These are phyloP conservation scores for Pyrenula aspistea DNA, from an alignment of 495 filamentous ascomycete genomes.

Conservation along the genomic window DNA sequence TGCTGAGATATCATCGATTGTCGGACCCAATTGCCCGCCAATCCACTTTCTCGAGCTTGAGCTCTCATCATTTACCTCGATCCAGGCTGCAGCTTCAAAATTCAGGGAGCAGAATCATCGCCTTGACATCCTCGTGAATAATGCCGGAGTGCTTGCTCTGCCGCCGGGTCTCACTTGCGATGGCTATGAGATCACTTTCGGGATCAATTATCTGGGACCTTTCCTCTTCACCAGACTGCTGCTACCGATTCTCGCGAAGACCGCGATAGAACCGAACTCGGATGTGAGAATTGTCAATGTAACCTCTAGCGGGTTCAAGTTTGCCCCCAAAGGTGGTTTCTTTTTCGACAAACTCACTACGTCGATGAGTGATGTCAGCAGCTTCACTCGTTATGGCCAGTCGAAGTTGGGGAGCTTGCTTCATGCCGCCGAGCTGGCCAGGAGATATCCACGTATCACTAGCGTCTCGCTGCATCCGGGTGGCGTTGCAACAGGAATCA, in stretches of 20 bases:
- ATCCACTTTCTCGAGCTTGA: conserved; percentile 31
- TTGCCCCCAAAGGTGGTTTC: background rate
- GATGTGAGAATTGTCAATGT: conserved; percentile 26
- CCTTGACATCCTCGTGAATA: conserved; percentile 39
- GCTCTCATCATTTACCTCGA: conserved; percentile 23
- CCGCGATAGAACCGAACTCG: conserved; percentile 23
- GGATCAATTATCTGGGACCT: conserved; percentile 59
- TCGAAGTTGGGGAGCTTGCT: conserved; percentile 48
- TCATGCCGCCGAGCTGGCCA: conserved; percentile 36
- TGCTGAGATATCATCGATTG: conserved; percentile 16
- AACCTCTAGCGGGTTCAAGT: conserved; percentile 20
- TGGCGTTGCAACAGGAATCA: too few species aligned
- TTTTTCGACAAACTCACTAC: conserved; percentile 22
- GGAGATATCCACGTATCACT: conserved; percentile 40
- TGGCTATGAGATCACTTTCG: conserved; percentile 60
- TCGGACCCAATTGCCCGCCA: conserved; percentile 20
- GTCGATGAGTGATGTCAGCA: conserved; percentile 18
- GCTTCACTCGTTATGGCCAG: conserved; percentile 39
- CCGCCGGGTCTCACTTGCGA: conserved; percentile 36
- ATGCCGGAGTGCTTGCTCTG: conserved; percentile 21
- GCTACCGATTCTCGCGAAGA: conserved; percentile 43
- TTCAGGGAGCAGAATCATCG: conserved; percentile 23
- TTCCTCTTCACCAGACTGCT: conserved; percentile 49
- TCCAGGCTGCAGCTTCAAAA: conserved; percentile 22
- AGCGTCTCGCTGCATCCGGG: conserved; percentile 56